Base-by-base conservation (phyloP, 2,329 filamentous ascomycete species). In the Alternaria brassicae region DNA sequence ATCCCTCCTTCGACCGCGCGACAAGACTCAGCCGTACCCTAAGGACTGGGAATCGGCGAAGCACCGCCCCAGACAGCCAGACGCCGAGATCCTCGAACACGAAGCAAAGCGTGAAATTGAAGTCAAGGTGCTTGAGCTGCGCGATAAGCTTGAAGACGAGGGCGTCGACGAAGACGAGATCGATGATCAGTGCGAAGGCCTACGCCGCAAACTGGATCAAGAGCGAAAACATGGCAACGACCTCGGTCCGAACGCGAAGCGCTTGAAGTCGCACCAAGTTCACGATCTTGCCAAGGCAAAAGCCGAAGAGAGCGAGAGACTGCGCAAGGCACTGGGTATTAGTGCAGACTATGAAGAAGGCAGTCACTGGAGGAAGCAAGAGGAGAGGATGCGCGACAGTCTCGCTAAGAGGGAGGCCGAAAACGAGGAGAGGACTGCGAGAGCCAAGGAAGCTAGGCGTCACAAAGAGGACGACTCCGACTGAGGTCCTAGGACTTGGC, bases 211-310 rank as follows among this genome's bases (percentile, higher is more conserved):
- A 70, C 81, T 96, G 36, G 78, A 82, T 52, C 81, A 79, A 54
- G 77, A 77, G 36, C 80, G 79, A 50, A 77, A 73, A 65, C 77
- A 72, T 53, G 76, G 68, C 32, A 78, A 75, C 63, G 68, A 72
- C 52, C 52, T 64, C 32, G 73, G 71, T 23, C 74, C 80, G 59
- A 72, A 78, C 53, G 77, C 79, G 53, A 85, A 82, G 68, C 85
- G 86, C 9, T 84, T 98, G 65, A 99, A 98, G 81, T 85, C 89
- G 66, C 93, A 98, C 79, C 92, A 98, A 80, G 93, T 98, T 19
- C 95, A 99, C 81, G 95, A 98, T 80, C 85, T 97, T 77, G 95
- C 95, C 17, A 91, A 95, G 72, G 95, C 94, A 60, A 99, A 99
- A 85, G 94, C 96, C 68, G 90, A 92, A 77, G 95, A 99, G 84